These are phyloP conservation scores for Tremella fuciformis DNA, from an alignment of 768 basidiomycete species.

Conservation along the genomic window DNA sequence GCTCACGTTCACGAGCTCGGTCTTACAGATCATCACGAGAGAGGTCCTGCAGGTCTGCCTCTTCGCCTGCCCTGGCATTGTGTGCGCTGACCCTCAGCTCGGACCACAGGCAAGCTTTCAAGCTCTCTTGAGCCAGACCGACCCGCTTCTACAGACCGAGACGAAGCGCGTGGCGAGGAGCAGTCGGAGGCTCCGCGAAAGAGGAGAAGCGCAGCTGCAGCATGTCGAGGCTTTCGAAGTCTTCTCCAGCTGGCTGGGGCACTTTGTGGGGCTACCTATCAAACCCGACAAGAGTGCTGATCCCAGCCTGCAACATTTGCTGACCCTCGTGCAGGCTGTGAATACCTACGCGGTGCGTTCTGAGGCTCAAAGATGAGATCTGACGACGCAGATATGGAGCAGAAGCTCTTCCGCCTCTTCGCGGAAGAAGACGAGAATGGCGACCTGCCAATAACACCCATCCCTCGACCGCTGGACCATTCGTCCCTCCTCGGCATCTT, in stretches of 20 bases:
- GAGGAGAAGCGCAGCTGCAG: constrained; percentile 19
- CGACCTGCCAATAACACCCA: background rate
- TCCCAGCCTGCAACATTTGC: too few species aligned
- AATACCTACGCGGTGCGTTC: constrained; percentile 3
- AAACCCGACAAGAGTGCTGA: background rate
- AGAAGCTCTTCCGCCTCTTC: background rate
- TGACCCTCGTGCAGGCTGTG: background rate
- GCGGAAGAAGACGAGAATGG: background rate
- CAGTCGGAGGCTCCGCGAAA: constrained; percentile 18
- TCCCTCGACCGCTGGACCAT: constrained; percentile 19
- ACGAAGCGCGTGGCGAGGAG: constrained; percentile 6
- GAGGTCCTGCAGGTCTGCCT: constrained; percentile 36
- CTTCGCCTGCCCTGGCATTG: too few species aligned
- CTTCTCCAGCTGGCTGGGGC: constrained; percentile 26
- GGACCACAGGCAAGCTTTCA: constrained; percentile 10
- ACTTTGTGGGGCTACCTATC: constrained; percentile 27
- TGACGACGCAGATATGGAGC: constrained; percentile 5
- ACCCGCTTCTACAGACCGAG: constrained; percentile 27
- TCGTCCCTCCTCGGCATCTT: constrained; percentile 36
- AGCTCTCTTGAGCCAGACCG: constrained; percentile 20
- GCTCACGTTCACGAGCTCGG: constrained; percentile 22
- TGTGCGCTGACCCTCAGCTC: background rate
- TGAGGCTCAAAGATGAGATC: background rate
- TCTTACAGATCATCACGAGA: constrained; percentile 29
- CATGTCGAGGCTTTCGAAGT: constrained; percentile 17